Base-by-base conservation (phyloP, 1,139 yeast genomes). In the Saccharomyces hybrid region DNA sequence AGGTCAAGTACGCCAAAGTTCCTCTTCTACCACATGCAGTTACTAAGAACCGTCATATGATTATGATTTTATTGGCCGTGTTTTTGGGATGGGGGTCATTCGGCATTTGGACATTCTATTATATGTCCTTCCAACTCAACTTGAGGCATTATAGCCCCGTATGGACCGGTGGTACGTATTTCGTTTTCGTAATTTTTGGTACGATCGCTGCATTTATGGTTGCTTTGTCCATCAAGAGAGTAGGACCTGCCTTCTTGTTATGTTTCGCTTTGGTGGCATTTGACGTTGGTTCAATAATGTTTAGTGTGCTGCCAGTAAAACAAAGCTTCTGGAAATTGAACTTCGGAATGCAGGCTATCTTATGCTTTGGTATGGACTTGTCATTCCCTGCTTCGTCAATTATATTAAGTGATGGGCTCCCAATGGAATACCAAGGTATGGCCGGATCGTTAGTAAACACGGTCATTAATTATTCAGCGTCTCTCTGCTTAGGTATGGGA, bases 351-450 rank as follows among this genome's bases (percentile, higher is more conserved):
- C 74, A 77, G 76, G 66, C 78, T 47, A 68, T 80, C 5, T 64
- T 80, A 16, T 73, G 80, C 23, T 79, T 82, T 76, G 84, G 82
- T 1, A 79, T 81, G 83, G 84, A 81, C 62, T 67, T 79, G 59
- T 78, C 83, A 34, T 81, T 80, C 62, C 84, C 84, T 1, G 79
- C 83, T 2, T 78, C 83, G 0, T 74, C 83, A 0, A 72, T 81
- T 42, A 74, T 80, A 6, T 64, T 80, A 47, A 78, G 82, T 8
- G 82, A 81, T 57, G 72, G 66, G 46, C 65, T 81, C 46, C 84
- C 84, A 0, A 64, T 67, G 54, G 72, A 74, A 52, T 78, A 79
- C 56, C 84, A 80, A 64, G 84, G 84, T 31, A 79, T 80, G 80
- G 84, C 83, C 0, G 83, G 83, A 1, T 79, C 83, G 1, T 66